These are phyloP conservation scores for Papiliotrema laurentii DNA, from an alignment of 1,284 basidiomycete species.

Conservation along the genomic window DNA sequence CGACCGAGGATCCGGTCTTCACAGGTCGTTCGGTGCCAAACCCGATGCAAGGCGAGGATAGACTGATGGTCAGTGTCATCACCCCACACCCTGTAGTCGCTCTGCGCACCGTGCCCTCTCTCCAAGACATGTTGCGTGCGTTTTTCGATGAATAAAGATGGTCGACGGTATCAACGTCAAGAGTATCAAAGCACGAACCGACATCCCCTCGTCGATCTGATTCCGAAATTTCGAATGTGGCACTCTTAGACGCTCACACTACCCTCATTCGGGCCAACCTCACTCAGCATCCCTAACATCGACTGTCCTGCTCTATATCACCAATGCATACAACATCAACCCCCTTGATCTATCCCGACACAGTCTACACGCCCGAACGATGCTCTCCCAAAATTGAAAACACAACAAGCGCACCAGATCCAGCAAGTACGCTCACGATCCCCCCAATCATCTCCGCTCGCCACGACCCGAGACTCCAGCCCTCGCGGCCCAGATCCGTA, in stretches of 20 bases:
- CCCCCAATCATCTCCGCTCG: not conserved
- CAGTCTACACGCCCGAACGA: not conserved
- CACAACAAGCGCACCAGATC: not conserved
- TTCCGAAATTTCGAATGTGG: not conserved
- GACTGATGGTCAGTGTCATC: constrained; percentile 57
- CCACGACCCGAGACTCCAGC: no score
- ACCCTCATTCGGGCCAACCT: not conserved
- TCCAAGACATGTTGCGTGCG: constrained; percentile 3
- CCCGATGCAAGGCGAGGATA: constrained; percentile 81
- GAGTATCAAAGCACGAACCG: not conserved
- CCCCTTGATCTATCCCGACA: not conserved
- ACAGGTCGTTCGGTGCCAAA: constrained; percentile 95
- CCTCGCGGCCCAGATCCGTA: no score
- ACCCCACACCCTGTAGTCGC: not conserved
- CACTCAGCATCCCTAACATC: no score
- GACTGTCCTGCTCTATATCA: not conserved
- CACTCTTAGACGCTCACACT: not conserved
- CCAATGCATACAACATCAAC: not conserved
- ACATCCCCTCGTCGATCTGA: not conserved
- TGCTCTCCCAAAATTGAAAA: not conserved
- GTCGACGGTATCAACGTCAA: not conserved
- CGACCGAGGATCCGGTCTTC: constrained; percentile 85
- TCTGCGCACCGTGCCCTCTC: constrained; percentile 2
- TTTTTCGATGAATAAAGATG: not conserved
- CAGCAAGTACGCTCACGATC: not conserved